These are phyloP conservation scores for Eleusine coracana DNA, from an alignment of 176 grass and related monocot genomes.

Conservation along the genomic window DNA sequence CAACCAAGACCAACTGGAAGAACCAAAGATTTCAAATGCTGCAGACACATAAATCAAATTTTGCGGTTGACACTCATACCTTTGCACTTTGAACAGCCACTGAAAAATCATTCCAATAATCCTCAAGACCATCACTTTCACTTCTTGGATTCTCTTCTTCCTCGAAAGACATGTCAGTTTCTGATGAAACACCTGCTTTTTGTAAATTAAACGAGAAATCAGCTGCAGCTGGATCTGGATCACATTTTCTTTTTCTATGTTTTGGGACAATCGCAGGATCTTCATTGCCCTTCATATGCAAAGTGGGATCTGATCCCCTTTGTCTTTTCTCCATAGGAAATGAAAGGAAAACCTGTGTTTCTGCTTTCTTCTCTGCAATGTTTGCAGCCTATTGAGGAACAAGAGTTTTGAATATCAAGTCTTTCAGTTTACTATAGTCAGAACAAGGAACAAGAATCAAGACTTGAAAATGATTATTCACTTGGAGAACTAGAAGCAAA, in stretches of 20 bases:
- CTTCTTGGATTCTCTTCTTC: constrained; percentile 53
- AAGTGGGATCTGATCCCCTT: constrained; percentile 34
- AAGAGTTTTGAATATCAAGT: constrained; percentile 31
- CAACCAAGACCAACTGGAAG: constrained; percentile 18
- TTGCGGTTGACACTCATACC: constrained; percentile 50
- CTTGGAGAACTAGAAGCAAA: constrained; percentile 12
- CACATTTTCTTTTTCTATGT: constrained; percentile 44
- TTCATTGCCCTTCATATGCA: constrained; percentile 34
- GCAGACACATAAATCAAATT: constrained; percentile 18
- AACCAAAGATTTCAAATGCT: constrained; percentile 2
- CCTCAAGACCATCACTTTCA: constrained; percentile 77
- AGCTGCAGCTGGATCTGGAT: constrained; percentile 22
- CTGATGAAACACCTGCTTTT: constrained; percentile 26
- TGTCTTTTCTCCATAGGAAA: constrained; percentile 51
- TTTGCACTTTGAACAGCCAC: constrained; percentile 86
- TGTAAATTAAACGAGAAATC: constrained; percentile 4
- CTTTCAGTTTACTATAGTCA: constrained; percentile 26
- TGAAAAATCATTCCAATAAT: constrained; percentile 91
- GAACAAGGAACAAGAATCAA: constrained; percentile 8
- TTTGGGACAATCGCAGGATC: constrained; percentile 25
- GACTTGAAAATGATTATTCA: background rate
- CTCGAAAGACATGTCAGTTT: constrained; percentile 39
- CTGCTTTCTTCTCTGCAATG: constrained; percentile 52
- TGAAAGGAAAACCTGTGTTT: constrained; percentile 45
- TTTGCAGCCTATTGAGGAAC: constrained; percentile 62